Conservation (phyloP, 2,329 filamentous ascomycete species). For the Talaromyces sp. region DNA sequence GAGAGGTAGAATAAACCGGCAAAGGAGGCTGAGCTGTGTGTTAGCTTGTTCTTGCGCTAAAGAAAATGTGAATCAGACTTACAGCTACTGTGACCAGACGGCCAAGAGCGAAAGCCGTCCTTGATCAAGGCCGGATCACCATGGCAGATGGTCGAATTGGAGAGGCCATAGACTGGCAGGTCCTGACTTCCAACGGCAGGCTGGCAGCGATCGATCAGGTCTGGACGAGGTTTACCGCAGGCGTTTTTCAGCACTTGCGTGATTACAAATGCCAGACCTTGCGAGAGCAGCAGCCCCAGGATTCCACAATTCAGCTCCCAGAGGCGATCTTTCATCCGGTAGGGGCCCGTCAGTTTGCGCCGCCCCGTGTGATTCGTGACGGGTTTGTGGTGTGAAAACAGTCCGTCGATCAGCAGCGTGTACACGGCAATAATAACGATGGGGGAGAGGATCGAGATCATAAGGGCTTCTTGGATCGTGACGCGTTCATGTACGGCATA, state of each 20-base stretch:
- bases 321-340: constrained; percentile 51
- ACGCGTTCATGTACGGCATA: constrained; percentile 53
- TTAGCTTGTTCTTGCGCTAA: constrained; percentile 2
- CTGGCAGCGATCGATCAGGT: constrained; percentile 53
- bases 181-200: constrained; percentile 33
- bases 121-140: constrained; percentile 48
- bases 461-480: constrained; percentile 44
- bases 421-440: constrained; percentile 49
- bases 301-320: constrained; percentile 60
- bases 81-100: constrained; percentile 54
- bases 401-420: constrained; percentile 53
- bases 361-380: constrained; percentile 32
- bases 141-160: constrained; percentile 47
- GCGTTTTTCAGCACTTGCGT: constrained; percentile 55
- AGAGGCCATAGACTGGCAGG: constrained; percentile 34
- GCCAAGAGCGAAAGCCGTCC: constrained; percentile 56
- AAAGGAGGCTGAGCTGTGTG: constrained; percentile 44
- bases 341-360: constrained; percentile 39
- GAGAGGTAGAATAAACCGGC: constrained; percentile 56
- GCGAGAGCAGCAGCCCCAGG: constrained; percentile 50
- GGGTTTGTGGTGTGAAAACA: constrained; percentile 49
- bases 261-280: constrained; percentile 52
- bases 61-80: constrained; percentile 20
- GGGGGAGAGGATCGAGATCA: constrained; percentile 47
- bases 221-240: constrained; percentile 55